Evolutionary conservation across 1,284 basidiomycete genomes (phyloP), one percentile per base, ranked within the genome.

Genomic region (Microbotryum silenes-acaulis): DNA sequence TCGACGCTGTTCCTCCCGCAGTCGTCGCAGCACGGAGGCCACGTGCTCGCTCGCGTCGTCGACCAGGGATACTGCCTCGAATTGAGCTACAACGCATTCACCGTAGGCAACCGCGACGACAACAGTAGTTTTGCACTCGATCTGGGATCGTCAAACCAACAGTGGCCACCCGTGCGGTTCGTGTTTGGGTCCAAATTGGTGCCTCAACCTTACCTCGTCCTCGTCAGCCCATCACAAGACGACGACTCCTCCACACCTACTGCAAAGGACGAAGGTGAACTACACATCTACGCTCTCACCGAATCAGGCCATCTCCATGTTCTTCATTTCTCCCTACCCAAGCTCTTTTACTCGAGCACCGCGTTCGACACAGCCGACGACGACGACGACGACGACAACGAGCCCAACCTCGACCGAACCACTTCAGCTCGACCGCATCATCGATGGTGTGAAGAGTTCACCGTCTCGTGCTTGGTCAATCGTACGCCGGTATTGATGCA

Each of bases 211-310:
- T 37, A 54, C 3, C 62, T 67, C 45, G 42, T 44, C 33, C 33
- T 64, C 23, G 20, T 51, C 12, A 23, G 46, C n/a, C 29, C 44
- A 16, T 8, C 44, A 16, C 33, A 20, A 37, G 31, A 42, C 37
- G 37, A 42, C 16, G 23, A 23, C 23, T 23, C 23, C n/a, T 12
- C 37, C 37, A 42, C 4, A 2, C 5, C 37, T 42, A 42, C 37
- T 5, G 9, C 37, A 12, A 42, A 42, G 16, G 4, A 42, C 37
- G 54, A 47, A n/a, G 31, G 8, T 20, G 56, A 42, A 21, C 76
- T 93, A 9, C 86, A 89, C 73, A 73, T 93, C 20, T 71, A 91
- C 46, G 83, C 83, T 0, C 79, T 88, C 29, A 88, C 89, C 0
- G 75, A 79, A 52, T 78, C 79, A 9, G 86, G 86, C 6, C 86